Evolutionary conservation across 2,329 filamentous ascomycete genomes (phyloP), one percentile per base, ranked within the genome.

Genomic region (Alternaria incomplexa): DNA sequence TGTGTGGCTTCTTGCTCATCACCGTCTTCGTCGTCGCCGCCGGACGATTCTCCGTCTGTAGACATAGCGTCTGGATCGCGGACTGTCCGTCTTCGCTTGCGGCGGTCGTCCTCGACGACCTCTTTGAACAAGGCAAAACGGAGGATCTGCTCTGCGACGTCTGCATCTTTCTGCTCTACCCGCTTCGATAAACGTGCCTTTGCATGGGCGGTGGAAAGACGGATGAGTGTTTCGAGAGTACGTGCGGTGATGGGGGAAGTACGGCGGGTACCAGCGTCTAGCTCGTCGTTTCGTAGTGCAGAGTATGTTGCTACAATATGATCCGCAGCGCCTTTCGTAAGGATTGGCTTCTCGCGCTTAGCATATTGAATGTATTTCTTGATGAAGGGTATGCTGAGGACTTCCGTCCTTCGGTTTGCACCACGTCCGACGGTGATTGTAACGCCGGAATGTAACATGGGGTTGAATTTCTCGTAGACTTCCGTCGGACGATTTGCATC

Each of bases 281-380:
- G 90, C 77, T 98, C 95, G 73, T 99, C 96, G 78, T 99, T 99
- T 69, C 96, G 89, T 20, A 99, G 86, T 10, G 92, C 92, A 36
- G 96, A 96, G 78, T 98, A 99, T 15, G 94, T 92, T 30, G 93
- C 88, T 40, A 94, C 90, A 74, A 99, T 97, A 67, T 96, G 92
- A 71, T 97, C 93, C 11, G 93, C 93, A 6, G 96, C 95, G 47
- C 93, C 93, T 76, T 96, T 93, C 0, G 94, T 97, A 65, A 99
- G 84, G 44, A 97, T 85, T 0, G 96, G 96, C 86, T 93, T 96
- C 76, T 96, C 86, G 36, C 88, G 91, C 84, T 99, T 99, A 68
- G 96, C 93, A 80, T 99, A 99, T 78, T 99, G 96, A 48, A 99
- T 96, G 80, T 97, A 99, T 82, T 99, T 99, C 84, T 99, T 99